Percentiles rank a stretch among this genome's conserved stretches.
phyloP scores from a whole-genome alignment of 257 asterid genomes.

The Lithospermum erythrorhizon region DNA sequence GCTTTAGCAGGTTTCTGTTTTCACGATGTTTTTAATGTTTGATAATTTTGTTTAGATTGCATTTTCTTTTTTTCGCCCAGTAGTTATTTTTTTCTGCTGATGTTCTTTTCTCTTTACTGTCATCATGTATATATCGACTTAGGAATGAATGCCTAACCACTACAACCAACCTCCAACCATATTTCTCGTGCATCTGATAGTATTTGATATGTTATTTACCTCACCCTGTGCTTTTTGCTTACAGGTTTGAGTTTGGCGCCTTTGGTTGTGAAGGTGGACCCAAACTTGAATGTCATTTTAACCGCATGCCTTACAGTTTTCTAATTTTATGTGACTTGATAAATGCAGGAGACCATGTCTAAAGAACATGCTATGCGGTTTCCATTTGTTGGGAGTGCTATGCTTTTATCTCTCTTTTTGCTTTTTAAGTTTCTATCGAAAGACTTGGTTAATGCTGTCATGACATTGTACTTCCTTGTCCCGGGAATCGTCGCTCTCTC shows the following conservation, averaged over 20 bases:
- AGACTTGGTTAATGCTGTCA: slow-evolving; percentile 95
- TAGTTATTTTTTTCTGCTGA: too few relatives aligned
- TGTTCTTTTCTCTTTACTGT: background rate
- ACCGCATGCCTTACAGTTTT: slow-evolving; percentile 85
- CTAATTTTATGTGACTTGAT: slow-evolving; percentile 5
- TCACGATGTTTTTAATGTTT: background rate
- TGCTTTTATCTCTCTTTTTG: slow-evolving; percentile 85
- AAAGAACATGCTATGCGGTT: slow-evolving; percentile 95
- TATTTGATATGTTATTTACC: slow-evolving; percentile 4
- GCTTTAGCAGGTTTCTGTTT: slow-evolving; percentile 26
- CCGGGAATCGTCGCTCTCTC: slow-evolving; percentile 93
- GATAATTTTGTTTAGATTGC: background rate
- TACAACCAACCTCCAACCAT: background rate
- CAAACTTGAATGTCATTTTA: slow-evolving; percentile 74
- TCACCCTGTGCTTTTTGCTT: slow-evolving; percentile 10
- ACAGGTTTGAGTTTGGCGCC: slow-evolving; percentile 88
- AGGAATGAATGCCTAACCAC: background rate
- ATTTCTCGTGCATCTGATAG: background rate
- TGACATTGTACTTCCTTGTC: slow-evolving; percentile 84
- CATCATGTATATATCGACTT: background rate
- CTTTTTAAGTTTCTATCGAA: slow-evolving; percentile 93
- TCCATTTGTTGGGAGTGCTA: slow-evolving; percentile 92
- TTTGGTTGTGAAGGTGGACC: slow-evolving; percentile 78
- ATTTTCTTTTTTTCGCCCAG: background rate
- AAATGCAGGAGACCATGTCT: slow-evolving; percentile 88